These are phyloP conservation scores for Pholiota adiposa DNA, from an alignment of 1,284 basidiomycete genomes.

Conservation along the genomic window DNA sequence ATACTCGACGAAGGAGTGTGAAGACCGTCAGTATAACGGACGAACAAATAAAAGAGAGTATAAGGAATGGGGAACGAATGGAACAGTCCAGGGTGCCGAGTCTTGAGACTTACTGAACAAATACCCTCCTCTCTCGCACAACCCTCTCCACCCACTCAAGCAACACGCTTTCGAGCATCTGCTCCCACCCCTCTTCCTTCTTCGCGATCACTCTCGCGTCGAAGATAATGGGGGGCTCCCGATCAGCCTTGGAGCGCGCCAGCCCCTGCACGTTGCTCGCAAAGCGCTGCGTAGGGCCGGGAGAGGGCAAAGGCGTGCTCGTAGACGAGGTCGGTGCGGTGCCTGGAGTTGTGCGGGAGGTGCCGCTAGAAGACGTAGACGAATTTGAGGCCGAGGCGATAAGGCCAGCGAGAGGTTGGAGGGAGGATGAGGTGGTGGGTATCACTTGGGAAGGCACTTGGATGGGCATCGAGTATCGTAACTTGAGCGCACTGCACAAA, in stretches of 20 bases:
- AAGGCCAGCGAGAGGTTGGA: slow-evolving; percentile 5
- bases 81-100: neutral
- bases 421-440: slow-evolving; percentile 31
- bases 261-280: neutral
- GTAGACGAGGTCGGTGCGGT: slow-evolving; percentile 5
- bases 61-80: neutral
- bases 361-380: neutral
- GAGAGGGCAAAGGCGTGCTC: slow-evolving; percentile 32
- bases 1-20: neutral
- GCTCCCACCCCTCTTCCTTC: slow-evolving; percentile 78
- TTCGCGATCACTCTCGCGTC: slow-evolving; percentile 76
- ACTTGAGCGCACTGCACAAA: slow-evolving; percentile 68
- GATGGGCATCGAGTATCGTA: slow-evolving; percentile 78
- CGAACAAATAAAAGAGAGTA: neutral
- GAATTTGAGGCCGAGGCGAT: neutral
- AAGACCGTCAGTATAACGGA: neutral
- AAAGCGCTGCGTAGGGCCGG: slow-evolving; percentile 18
- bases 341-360: slow-evolving; percentile 7
- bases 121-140: slow-evolving; percentile 57
- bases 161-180: slow-evolving; percentile 70
- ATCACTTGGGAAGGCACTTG: slow-evolving; percentile 48
- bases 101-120: neutral
- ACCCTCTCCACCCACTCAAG: slow-evolving; percentile 71
- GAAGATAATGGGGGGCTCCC: slow-evolving; percentile 51
- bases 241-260: slow-evolving; percentile 6